Conservation (phyloP, 257 asterid genomes). For the Petunia secreta region DNA sequence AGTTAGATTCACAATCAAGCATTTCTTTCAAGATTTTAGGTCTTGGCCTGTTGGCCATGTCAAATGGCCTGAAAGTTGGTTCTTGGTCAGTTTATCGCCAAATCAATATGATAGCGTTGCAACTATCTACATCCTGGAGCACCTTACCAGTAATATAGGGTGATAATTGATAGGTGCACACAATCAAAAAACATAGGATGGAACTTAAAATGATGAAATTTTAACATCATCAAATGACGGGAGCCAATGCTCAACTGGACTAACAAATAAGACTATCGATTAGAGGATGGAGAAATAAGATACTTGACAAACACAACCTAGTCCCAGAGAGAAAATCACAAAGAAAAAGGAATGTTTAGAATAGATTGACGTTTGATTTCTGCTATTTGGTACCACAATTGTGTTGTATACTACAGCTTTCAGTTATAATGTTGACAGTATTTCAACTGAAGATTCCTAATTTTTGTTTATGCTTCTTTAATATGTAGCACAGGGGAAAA, state of each 20-base stretch:
- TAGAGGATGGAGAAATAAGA: not conserved
- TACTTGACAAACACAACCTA: not conserved
- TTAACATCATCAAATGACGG: not conserved
- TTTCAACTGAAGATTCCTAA: not conserved
- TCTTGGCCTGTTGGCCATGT: not conserved
- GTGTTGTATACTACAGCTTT: not conserved
- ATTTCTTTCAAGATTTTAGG: not conserved
- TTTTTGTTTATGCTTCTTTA: not conserved
- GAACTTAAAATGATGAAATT: not conserved
- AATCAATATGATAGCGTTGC: not conserved
- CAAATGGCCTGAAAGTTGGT: not conserved
- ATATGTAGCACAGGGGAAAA: not conserved
- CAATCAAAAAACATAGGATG: not conserved
- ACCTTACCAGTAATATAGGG: not conserved
- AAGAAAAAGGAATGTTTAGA: not conserved
- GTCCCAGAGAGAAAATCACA: not conserved
- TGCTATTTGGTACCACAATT: not conserved
- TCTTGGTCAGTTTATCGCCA: not conserved
- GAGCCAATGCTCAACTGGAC: not conserved
- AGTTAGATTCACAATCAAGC: not conserved
- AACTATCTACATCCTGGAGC: not conserved
- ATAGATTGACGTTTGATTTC: not conserved
- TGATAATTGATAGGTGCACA: not conserved
- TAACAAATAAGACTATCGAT: not conserved
- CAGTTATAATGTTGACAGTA: not conserved